Conservation (phyloP, 148 eudicot genomes). For the Pharnaceum exiguum region DNA sequence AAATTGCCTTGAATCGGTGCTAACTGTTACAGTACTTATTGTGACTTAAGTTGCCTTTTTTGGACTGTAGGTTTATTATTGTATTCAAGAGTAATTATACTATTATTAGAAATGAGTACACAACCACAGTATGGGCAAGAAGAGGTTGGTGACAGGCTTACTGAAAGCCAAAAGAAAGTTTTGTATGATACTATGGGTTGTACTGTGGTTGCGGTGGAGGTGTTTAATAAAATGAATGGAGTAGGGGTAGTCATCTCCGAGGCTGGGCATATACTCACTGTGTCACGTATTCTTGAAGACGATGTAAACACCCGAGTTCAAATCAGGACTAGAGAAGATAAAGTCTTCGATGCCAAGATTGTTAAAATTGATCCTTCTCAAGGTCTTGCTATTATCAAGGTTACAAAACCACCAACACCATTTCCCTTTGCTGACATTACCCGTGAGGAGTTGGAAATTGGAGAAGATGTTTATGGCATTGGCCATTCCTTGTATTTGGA, state of each 20-base stretch:
- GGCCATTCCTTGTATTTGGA: background rate
- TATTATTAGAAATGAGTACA: no score
- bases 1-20: no score
- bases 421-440: background rate
- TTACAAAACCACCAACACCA: background rate
- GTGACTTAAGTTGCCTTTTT: no score
- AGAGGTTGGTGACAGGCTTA: no score
- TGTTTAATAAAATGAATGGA: no score
- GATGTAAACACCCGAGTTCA: background rate
- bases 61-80: no score
- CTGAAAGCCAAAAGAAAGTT: no score
- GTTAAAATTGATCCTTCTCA: background rate
- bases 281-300: background rate
- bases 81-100: no score
- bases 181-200: no score
- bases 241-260: background rate
- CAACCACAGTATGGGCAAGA: no score
- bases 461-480: conserved; percentile 5
- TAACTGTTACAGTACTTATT: no score
- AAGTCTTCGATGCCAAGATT: background rate
- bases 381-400: background rate
- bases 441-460: background rate
- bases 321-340: background rate
- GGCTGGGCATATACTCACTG: background rate
- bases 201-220: no score